A percentile compares a stretch with the other conserved stretches of the same genome.
These are phyloP conservation scores for Penicillium sp. DNA, from an alignment of 2,329 filamentous ascomycete species.

Conservation along the genomic window DNA sequence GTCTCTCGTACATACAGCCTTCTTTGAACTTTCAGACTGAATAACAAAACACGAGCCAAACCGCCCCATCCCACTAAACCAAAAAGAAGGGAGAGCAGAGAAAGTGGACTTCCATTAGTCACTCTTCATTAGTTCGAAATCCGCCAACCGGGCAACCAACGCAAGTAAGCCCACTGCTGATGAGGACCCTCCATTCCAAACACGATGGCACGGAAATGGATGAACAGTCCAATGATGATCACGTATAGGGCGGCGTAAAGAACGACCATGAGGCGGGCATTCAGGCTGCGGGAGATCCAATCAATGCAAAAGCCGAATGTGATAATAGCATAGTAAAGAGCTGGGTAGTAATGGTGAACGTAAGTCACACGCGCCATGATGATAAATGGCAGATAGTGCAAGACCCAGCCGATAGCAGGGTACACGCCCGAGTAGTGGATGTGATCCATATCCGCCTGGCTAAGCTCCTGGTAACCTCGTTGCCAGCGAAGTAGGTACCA, in stretches of 20 bases:
- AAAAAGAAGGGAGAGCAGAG: background rate
- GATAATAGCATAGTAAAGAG: conserved; percentile 94
- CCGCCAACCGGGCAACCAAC: conserved; percentile 88
- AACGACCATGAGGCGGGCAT: conserved; percentile 62
- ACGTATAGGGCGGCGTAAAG: conserved; percentile 75
- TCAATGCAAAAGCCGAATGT: conserved; percentile 84
- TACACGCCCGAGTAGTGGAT: conserved; percentile 94
- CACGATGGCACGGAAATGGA: conserved; percentile 88
- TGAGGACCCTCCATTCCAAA: conserved; percentile 92
- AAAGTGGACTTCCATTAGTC: background rate
- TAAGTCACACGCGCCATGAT: conserved; percentile 99
- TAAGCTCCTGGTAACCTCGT: conserved; percentile 84
- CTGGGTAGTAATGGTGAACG: conserved; percentile 98
- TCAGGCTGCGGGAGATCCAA: conserved; percentile 71
- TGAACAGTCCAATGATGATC: conserved; percentile 75
- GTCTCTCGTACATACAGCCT: background rate
- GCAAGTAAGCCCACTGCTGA: conserved; percentile 83
- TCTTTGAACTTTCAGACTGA: background rate
- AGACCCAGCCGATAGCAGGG: conserved; percentile 87
- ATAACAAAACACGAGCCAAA: background rate
- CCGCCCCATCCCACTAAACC: background rate
- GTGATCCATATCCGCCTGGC: conserved; percentile 77
- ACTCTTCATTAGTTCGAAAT: conserved; percentile 62
- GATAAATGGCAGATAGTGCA: conserved; percentile 94
- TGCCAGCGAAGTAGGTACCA: conserved; percentile 97